Evolutionary conservation across 495 filamentous ascomycete genomes (phyloP), one percentile per base, ranked within the genome.

Genomic region (Venustampulla echinocandica): DNA sequence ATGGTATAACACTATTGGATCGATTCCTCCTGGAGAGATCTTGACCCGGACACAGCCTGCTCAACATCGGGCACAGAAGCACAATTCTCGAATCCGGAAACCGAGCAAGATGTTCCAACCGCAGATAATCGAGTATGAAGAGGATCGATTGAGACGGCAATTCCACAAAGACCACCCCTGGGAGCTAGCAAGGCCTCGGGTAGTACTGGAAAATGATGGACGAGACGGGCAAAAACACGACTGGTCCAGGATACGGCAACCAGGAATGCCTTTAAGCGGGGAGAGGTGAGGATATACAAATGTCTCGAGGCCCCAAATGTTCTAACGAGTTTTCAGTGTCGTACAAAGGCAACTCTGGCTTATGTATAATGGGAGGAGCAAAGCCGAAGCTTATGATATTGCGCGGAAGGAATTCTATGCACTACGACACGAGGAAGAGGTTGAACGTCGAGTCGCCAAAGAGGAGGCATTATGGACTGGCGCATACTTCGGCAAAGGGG

Each of bases 111-210:
- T 94, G 56, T 97, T 87, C 67, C 74, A 80, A 56, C 92, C 92
- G 4, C 76, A 87, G 41, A 59, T 69, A 45, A 79, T 98, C 42
- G 70, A 70, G 43, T 93, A 89, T 62, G 85, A 87, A 37, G 92
- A 98, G 63, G 93, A 98, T 63, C 64, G 70, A 50, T 69, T 97
- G 54, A 81, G 92, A 40, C 69, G 58, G 46, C 68, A 82, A 21
- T 98, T 97, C 69, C 97, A 83, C 69, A 73, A 71, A 49, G 90
- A 98, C 63, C 92, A 98, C 65, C 92, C 92, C 3, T 98, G 92
- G 92, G 92, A 98, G 62, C 70, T 98, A 57, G 92, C 93, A 22
- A 75, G 92, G 52, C 92, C 92, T 42, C 74, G 81, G 53, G 73
- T 95, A 50, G 64, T 98, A 20, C 67, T 95, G 10, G 92, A 98